Base-by-base conservation (phyloP, 2,329 filamentous ascomycete genomes). In the Penicillium sclerotiorum region DNA sequence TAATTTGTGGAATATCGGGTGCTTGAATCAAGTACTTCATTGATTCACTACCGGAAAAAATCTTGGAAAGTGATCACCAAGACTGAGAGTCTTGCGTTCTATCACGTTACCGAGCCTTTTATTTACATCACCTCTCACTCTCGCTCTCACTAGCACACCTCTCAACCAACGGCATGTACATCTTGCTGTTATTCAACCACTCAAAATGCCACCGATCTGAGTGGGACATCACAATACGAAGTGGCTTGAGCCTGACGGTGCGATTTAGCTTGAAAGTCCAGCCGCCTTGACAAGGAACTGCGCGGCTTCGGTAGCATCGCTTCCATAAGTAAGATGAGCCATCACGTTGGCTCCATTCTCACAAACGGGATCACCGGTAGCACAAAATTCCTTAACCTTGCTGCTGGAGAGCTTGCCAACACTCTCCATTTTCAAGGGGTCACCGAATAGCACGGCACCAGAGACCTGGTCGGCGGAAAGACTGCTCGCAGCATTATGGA, bases 281-380 rank as follows among this genome's bases (percentile, higher is more conserved):
- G 62, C 58, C 39, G 65, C 62, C 39, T 57, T 44, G 5, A 67
- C 39, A 43, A 71, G 50, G 55, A 77, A 77, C 28, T 61, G 42
- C 3, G 73, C 73, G 1, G 74, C 74, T 8, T 62, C 62, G 4
- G 54, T 50, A 1, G 68, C 73, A 61, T 74, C 52, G 3, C 38
- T 20, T 1, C 59, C 68, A 52, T 79, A 79, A 2, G 62, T 63
- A 27, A 73, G 45, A 62, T 79, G 76, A 6, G 72, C 69, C 18
- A 73, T 61, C 5, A 74, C 61, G 45, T 75, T 66, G 18, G 73
- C 59, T 0, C 75, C 75, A 27, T 79, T 76, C 4, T 63, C 46
- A 50, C 80, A 83, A 5, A 83, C 79, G 8, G 75, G 66, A 55
- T 83, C 80, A 0, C 76, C 79, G 3, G 55, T 38, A 23, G 77